Conservation (phyloP, 805 yeast species). For the Candida hispaniensis region DNA sequence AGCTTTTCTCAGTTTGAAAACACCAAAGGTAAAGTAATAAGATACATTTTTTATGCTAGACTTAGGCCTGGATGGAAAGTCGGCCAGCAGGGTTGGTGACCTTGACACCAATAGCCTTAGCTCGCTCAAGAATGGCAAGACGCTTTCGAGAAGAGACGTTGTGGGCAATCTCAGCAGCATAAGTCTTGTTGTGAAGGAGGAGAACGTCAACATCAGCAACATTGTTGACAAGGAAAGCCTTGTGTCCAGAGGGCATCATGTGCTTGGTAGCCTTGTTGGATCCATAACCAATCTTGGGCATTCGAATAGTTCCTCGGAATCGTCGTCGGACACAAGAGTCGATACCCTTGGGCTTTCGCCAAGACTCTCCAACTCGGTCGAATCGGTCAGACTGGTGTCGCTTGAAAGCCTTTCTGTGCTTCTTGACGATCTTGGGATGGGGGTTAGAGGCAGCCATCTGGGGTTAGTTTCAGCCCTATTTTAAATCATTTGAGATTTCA, state of each 20-base stretch:
- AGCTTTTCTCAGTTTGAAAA: too few species aligned
- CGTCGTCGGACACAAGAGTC: slow-evolving; percentile 98
- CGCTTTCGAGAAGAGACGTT: slow-evolving; percentile 97
- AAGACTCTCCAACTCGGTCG: slow-evolving; percentile 94
- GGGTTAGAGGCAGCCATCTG: slow-evolving; percentile 94
- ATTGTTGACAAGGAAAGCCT: slow-evolving; percentile 89
- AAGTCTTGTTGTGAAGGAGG: slow-evolving; percentile 93
- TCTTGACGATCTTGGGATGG: slow-evolving; percentile 99
- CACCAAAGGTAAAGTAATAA: too few species aligned
- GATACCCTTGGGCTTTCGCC: slow-evolving; percentile 99
- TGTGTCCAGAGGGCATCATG: slow-evolving; percentile 96
- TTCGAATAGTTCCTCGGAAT: slow-evolving; percentile 97
- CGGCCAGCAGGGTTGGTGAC: slow-evolving; percentile 99
- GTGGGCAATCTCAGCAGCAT: slow-evolving; percentile 99
- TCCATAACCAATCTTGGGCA: slow-evolving; percentile 99
- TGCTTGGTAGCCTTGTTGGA: slow-evolving; percentile 98
- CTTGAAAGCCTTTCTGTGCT: slow-evolving; percentile 98
- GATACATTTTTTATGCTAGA: too few species aligned
- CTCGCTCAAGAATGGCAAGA: slow-evolving; percentile 89
- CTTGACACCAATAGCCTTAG: slow-evolving; percentile 96
- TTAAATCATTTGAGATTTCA: not conserved
- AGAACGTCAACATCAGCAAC: slow-evolving; percentile 86
- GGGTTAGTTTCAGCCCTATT: slow-evolving; percentile 7
- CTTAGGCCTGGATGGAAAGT: slow-evolving; percentile 93
- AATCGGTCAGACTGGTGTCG: slow-evolving; percentile 99